phyloP scores from a whole-genome alignment of 805 yeast species.

The Scheffersomyces ergatensis region DNA sequence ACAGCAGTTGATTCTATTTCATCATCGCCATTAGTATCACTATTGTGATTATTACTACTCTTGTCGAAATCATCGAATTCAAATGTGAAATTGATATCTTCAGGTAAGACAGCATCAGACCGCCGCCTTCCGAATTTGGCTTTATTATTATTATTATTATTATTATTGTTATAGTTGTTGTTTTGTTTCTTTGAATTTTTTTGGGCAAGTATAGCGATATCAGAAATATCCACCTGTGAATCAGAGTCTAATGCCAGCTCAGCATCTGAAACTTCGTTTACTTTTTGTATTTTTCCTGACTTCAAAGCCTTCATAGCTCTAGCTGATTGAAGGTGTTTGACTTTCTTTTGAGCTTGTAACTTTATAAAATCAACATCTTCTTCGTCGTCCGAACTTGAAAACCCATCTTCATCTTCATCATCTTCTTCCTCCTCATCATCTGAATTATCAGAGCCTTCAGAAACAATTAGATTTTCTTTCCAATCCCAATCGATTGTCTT shows the following conservation, averaged over 20 bases:
- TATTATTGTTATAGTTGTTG: neutral
- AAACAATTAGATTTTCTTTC: conserved; percentile 1
- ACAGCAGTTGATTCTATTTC: conserved; percentile 7
- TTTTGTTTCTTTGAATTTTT: neutral
- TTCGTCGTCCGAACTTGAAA: conserved; percentile 63
- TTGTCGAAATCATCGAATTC: conserved; percentile 35
- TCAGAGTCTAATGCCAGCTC: conserved; percentile 14
- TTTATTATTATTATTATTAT: conserved; percentile 11
- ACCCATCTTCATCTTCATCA: conserved; percentile 13
- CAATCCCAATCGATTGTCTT: conserved; percentile 18
- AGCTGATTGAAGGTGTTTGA: conserved; percentile 50
- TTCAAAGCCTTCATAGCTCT: conserved; percentile 23
- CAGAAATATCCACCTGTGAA: neutral
- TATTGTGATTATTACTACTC: conserved; percentile 16
- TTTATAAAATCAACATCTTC: conserved; percentile 71
- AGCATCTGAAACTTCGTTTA: conserved; percentile 2
- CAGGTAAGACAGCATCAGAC: conserved; percentile 40
- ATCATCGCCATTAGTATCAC: conserved; percentile 13
- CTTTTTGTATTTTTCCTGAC: conserved; percentile 6
- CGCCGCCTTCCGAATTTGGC: conserved; percentile 33
- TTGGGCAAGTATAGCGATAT: conserved; percentile 1
- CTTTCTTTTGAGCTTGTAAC: conserved; percentile 66
- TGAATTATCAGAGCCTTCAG: conserved; percentile 17
- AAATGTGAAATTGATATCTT: conserved; percentile 39
- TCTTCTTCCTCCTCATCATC: conserved; percentile 13